Evolutionary conservation across 2,329 filamentous ascomycete species (phyloP).

Genomic region (Calonectria hongkongensis): DNA sequence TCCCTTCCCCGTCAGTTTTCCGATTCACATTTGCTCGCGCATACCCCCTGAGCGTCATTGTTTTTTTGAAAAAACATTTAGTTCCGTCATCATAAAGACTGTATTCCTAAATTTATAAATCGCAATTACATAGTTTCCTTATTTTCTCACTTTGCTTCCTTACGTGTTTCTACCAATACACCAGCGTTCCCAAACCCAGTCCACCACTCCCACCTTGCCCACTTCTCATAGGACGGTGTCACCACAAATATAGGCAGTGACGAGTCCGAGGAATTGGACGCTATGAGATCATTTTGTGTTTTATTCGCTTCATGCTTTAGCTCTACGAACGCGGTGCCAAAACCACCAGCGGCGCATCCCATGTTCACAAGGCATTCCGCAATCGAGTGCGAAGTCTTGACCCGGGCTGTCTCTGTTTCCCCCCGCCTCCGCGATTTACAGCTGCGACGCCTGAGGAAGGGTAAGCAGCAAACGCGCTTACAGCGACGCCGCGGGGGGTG

Average conservation of each 20-base stretch:
- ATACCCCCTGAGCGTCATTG: conserved; percentile 14
- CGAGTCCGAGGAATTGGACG: neutral
- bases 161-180: neutral
- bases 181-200: neutral
- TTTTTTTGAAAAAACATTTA: conserved; percentile 4
- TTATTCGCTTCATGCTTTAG: neutral
- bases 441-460: neutral
- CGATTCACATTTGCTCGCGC: conserved; percentile 7
- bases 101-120: conserved; percentile 1
- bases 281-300: neutral
- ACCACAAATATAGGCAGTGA: neutral
- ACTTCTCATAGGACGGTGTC: neutral
- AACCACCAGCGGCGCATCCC: neutral
- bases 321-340: neutral
- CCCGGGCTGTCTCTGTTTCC: neutral
- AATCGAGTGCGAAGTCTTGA: neutral
- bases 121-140: neutral
- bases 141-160: neutral
- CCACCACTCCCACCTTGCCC: neutral
- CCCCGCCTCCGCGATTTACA: neutral
- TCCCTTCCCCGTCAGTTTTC: neutral
- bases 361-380: conserved; percentile 1
- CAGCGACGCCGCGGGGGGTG: neutral
- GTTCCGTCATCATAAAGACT: conserved; percentile 7
- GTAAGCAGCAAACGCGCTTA: neutral